Conservation (phyloP, 768 basidiomycete genomes). For the Mycena alexandri region DNA sequence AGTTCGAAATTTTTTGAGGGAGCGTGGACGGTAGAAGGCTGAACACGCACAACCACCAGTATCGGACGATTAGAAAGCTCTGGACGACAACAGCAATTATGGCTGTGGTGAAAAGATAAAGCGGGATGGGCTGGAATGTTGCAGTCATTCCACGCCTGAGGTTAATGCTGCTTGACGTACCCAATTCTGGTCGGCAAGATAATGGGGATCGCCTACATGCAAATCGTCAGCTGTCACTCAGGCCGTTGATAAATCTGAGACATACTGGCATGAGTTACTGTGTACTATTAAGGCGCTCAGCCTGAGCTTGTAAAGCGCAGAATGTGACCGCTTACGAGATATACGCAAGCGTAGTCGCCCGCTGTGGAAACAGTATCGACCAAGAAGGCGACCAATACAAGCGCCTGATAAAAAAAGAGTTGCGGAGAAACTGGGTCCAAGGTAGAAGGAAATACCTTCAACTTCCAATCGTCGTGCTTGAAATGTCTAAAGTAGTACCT, state of each 20-base stretch:
- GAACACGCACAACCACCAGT: slow-evolving; percentile 23
- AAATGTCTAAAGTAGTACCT: slow-evolving; percentile 25
- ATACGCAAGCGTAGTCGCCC: slow-evolving; percentile 27
- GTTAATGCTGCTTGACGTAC: slow-evolving; percentile 8
- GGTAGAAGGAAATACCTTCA: slow-evolving; percentile 21
- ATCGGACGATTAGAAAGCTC: slow-evolving; percentile 29
- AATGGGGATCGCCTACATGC: slow-evolving; percentile 7
- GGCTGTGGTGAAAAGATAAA: slow-evolving; percentile 24
- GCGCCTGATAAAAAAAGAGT: slow-evolving; percentile 14
- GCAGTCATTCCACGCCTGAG: slow-evolving; percentile 18
- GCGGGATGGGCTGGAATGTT: slow-evolving; percentile 21
- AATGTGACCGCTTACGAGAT: slow-evolving; percentile 28
- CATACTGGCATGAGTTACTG: slow-evolving; percentile 24
- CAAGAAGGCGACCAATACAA: slow-evolving; percentile 19
- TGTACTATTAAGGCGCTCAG: slow-evolving; percentile 18
- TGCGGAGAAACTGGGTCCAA: slow-evolving; percentile 4
- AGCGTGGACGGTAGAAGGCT: not conserved
- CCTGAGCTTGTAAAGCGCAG: slow-evolving; percentile 15
- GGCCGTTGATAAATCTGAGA: slow-evolving; percentile 19
- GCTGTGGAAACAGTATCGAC: slow-evolving; percentile 19
- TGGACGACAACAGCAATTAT: slow-evolving; percentile 21
- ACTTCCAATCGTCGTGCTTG: slow-evolving; percentile 24
- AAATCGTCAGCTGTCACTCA: slow-evolving; percentile 15
- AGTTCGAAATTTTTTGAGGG: slow-evolving; percentile 21
- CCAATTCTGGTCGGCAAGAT: slow-evolving; percentile 17